Evolutionary conservation across 2,329 filamentous ascomycete species (phyloP).

Genomic region (Hirsutella minnesotensis): DNA sequence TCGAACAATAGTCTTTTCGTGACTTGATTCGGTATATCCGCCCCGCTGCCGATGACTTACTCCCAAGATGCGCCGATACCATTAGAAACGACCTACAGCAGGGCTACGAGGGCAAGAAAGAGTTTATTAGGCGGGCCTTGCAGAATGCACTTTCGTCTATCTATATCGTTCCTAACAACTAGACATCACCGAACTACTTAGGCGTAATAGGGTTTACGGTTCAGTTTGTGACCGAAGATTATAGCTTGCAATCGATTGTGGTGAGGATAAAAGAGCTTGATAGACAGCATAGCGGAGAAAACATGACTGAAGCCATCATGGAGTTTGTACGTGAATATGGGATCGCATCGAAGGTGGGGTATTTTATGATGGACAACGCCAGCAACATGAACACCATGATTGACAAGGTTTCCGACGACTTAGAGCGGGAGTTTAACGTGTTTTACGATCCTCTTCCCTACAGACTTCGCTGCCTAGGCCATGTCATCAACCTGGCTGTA

Average conservation of each 20-base stretch:
- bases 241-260: conserved; percentile 1
- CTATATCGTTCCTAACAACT: neutral
- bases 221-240: conserved; percentile 3
- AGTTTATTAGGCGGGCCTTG: neutral
- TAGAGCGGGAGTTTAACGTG: no score
- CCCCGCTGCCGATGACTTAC: neutral
- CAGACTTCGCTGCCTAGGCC: no score
- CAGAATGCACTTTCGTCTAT: conserved; percentile 1
- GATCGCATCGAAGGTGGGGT: no score
- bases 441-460: no score
- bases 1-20: neutral
- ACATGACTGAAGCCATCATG: no score
- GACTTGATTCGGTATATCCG: no score
- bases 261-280: conserved; percentile 5
- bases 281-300: conserved; percentile 4
- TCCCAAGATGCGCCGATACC: neutral
- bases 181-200: conserved; percentile 2
- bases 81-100: neutral
- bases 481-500: no score
- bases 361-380: no score
- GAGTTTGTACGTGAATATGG: no score
- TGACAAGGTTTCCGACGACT: no score
- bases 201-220: conserved; percentile 4
- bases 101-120: conserved; percentile 1
- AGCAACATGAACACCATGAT: no score